phyloP scores from a whole-genome alignment of 176 grass and related monocot species.

The Triticum timopheevii region DNA sequence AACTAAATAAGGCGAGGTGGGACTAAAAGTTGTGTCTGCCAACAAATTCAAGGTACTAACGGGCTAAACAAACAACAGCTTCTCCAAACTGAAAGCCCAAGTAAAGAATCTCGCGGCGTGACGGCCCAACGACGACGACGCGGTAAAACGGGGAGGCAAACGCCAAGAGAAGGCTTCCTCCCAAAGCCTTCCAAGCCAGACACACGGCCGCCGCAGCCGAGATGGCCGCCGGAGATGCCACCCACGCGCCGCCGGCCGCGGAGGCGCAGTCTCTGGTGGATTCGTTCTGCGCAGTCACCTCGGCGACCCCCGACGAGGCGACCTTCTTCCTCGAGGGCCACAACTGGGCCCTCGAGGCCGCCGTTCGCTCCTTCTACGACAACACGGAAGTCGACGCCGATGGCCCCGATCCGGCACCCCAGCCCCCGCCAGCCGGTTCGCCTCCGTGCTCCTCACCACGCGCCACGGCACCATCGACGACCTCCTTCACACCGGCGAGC shows the following conservation, averaged over 20 bases:
- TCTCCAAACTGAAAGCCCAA: neutral
- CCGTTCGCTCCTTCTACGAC: conserved; percentile 75
- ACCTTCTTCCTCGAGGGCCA: conserved; percentile 85
- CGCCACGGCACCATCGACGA: conserved; percentile 59
- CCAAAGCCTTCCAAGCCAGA: too few species aligned
- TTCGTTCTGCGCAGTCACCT: conserved; percentile 67
- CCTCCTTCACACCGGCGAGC: conserved; percentile 81
- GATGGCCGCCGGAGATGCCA: conserved; percentile 23
- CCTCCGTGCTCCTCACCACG: neutral
- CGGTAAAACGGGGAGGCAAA: too few species aligned
- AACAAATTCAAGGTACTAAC: too few species aligned
- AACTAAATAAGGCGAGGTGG: too few species aligned
- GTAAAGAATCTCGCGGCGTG: neutral
- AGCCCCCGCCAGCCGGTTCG: neutral
- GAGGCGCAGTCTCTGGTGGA: conserved; percentile 49
- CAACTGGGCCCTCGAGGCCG: conserved; percentile 68
- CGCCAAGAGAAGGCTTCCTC: too few species aligned
- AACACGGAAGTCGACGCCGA: conserved; percentile 19
- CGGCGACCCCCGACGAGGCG: conserved; percentile 60
- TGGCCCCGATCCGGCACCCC: too few species aligned
- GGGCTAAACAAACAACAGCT: too few species aligned
- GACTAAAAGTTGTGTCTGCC: too few species aligned
- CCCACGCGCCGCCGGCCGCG: conserved; percentile 35
- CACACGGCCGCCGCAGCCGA: too few species aligned
- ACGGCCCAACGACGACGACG: too few species aligned